These are phyloP conservation scores for Cyclotella kingstonii DNA, from an alignment of 108 stramenopile genomes.

Conservation along the genomic window DNA sequence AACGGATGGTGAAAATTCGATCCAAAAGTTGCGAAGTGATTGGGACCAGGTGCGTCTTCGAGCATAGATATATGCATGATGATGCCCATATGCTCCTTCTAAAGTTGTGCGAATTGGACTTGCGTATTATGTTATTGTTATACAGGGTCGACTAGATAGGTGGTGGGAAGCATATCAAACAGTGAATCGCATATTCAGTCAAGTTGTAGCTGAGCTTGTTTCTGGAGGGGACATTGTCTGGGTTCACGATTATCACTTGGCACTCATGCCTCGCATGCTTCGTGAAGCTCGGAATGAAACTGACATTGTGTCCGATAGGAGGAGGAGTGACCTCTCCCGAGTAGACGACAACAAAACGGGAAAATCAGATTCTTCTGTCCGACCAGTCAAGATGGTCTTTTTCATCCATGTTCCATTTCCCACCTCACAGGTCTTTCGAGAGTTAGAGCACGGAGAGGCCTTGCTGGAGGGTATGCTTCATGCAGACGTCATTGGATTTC, in stretches of 20 bases:
- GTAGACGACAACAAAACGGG: neutral
- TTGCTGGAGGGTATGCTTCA: conserved; percentile 95
- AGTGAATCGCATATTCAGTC: conserved; percentile 84
- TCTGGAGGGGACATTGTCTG: conserved; percentile 82
- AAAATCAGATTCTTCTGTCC: conserved; percentile 1
- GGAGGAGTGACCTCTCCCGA: neutral
- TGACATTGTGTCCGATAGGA: conserved; percentile 5
- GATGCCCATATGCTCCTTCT: too few relatives aligned
- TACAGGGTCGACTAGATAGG: conserved; percentile 70
- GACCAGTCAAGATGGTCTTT: conserved; percentile 84
- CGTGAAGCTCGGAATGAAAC: conserved; percentile 41
- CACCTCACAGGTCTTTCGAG: conserved; percentile 96
- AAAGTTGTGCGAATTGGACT: too few relatives aligned
- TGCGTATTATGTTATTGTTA: conserved; percentile 34
- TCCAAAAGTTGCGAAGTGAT: conserved; percentile 14
- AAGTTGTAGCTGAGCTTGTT: conserved; percentile 61
- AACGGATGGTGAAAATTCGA: neutral
- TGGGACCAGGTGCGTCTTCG: conserved; percentile 12
- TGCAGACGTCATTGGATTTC: conserved; percentile 99
- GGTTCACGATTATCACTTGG: conserved; percentile 99
- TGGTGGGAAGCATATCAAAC: conserved; percentile 89
- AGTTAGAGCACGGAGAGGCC: conserved; percentile 90
- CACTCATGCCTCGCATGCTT: conserved; percentile 89
- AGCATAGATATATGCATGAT: too few relatives aligned
- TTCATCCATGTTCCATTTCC: conserved; percentile 99